A percentile compares a stretch with the other conserved stretches of the same genome.
These are phyloP conservation scores for Sicyos edulis DNA, from an alignment of 306 rosid species.

Conservation along the genomic window DNA sequence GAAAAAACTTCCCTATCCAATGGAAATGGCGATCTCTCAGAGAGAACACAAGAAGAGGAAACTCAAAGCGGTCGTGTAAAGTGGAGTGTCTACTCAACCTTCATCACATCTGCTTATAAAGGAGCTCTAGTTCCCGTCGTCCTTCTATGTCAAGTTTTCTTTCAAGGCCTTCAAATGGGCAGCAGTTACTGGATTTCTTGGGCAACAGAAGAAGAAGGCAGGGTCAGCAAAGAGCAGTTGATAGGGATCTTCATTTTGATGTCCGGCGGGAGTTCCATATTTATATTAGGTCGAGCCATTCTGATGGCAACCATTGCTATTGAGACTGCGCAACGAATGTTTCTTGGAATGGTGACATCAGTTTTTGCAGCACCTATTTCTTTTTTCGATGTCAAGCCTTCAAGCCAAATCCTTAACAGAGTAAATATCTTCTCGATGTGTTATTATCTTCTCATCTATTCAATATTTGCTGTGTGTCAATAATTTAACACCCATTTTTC, in stretches of 20 bases:
- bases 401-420: constrained; percentile 78
- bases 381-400: constrained; percentile 77
- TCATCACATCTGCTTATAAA: constrained; percentile 61
- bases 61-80: constrained; percentile 74
- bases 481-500: not conserved
- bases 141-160: constrained; percentile 74
- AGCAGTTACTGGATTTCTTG: constrained; percentile 96
- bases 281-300: constrained; percentile 77
- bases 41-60: constrained; percentile 56
- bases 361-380: constrained; percentile 75
- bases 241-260: constrained; percentile 52
- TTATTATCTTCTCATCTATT: constrained; percentile 14
- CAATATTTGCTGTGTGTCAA: constrained; percentile 2
- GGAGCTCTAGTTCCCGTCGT: constrained; percentile 79
- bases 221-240: constrained; percentile 38
- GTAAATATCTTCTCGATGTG: constrained; percentile 32
- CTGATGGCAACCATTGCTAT: constrained; percentile 63
- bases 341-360: constrained; percentile 63
- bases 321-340: constrained; percentile 71
- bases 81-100: constrained; percentile 80
- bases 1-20: constrained; percentile 32
- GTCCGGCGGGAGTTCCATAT: constrained; percentile 74
- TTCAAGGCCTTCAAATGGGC: constrained; percentile 78
- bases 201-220: constrained; percentile 58
- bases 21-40: constrained; percentile 28